Percentiles rank a stretch among this genome's conserved stretches.
phyloP scores from a whole-genome alignment of 768 basidiomycete species.

The Pleurotus eryngii region DNA sequence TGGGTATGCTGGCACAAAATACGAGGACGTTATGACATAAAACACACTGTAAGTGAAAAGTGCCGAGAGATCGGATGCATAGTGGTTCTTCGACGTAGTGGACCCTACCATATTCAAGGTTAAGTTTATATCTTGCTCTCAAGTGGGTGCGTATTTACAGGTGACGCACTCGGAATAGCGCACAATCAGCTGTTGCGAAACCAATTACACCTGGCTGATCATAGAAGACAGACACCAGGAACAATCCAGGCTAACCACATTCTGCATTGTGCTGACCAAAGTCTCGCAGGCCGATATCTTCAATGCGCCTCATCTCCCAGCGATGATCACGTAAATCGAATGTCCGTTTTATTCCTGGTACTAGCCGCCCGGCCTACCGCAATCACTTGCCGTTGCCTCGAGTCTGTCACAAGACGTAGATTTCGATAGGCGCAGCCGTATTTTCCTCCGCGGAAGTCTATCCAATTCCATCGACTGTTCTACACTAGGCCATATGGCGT shows the following conservation, averaged over 20 bases:
- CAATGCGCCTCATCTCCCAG: neutral
- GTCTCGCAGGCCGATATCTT: neutral
- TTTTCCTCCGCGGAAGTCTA: neutral
- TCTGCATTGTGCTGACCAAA: neutral
- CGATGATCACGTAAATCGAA: neutral
- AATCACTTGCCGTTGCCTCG: conserved; percentile 3
- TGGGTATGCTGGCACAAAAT: neutral
- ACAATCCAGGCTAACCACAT: conserved; percentile 1
- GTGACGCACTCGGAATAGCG: neutral
- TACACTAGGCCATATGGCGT: neutral
- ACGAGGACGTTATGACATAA: neutral
- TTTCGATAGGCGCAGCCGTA: neutral
- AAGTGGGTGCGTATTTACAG: conserved; percentile 4
- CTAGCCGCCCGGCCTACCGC: neutral
- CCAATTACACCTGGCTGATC: neutral
- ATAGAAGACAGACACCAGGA: conserved; percentile 1
- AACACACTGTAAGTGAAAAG: neutral
- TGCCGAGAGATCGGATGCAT: conserved; percentile 5
- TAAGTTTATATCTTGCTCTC: conserved; percentile 3
- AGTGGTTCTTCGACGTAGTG: conserved; percentile 2
- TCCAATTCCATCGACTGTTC: neutral
- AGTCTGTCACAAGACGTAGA: conserved; percentile 7
- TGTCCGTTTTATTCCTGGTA: conserved; percentile 2
- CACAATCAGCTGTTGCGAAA: neutral
- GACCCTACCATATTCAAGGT: conserved; percentile 3